These are phyloP conservation scores for Hyphopichia homilentoma DNA, from an alignment of 805 yeast species.

Conservation along the genomic window DNA sequence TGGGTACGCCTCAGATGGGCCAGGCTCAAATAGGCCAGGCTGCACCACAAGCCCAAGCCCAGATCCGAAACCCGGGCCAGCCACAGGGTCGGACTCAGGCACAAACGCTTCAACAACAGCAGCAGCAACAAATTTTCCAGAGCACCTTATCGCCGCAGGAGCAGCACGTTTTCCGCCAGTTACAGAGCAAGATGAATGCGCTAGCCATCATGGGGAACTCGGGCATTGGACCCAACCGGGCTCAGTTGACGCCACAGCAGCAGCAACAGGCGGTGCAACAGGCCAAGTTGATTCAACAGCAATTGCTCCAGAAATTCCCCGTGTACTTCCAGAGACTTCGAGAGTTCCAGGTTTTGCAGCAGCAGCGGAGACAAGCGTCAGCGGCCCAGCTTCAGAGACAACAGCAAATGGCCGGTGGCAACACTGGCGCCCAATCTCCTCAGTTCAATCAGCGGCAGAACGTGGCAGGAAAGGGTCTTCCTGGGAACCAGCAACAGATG, in stretches of 20 bases:
- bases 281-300: conserved; percentile 35
- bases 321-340: conserved; percentile 33
- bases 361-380: conserved; percentile 13
- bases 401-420: conserved; percentile 8
- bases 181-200: conserved; percentile 36
- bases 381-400: conserved; percentile 9
- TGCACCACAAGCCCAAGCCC: too few relatives aligned
- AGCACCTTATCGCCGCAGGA: conserved; percentile 37
- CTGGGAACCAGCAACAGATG: conserved; percentile 12
- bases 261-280: conserved; percentile 43
- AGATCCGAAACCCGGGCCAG: conserved; percentile 8
- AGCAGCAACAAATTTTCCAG: conserved; percentile 45
- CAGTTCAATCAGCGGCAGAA: conserved; percentile 4
- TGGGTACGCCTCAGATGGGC: conserved; percentile 5
- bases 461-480: conserved; percentile 8
- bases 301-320: conserved; percentile 34
- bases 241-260: conserved; percentile 39
- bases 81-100: conserved; percentile 7
- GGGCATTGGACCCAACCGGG: conserved; percentile 41
- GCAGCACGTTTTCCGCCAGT: conserved; percentile 38
- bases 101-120: conserved; percentile 31
- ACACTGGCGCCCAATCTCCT: conserved; percentile 5
- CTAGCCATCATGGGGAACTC: conserved; percentile 40
- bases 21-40: conserved; percentile 20
- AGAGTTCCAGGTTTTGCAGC: conserved; percentile 33